Evolutionary conservation across 805 yeast genomes (phyloP).

Genomic region (Nakazawaea pomicola): DNA sequence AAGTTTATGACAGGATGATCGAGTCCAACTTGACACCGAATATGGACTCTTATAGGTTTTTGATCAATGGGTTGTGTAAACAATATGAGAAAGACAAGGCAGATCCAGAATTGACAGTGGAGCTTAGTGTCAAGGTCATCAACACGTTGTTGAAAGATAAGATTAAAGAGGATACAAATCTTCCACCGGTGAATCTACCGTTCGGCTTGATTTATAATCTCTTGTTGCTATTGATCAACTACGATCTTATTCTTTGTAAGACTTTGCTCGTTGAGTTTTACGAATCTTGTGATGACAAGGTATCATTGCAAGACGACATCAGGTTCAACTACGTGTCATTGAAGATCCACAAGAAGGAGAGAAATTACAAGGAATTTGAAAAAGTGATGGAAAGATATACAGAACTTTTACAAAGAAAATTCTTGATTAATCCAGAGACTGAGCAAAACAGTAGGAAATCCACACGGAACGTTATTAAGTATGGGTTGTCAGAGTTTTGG

Average conservation of each 20-base stretch:
- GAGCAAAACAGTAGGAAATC: conserved; percentile 1
- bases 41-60: conserved; percentile 26
- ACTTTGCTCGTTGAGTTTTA: conserved; percentile 5
- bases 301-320: neutral
- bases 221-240: conserved; percentile 1
- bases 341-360: conserved; percentile 9
- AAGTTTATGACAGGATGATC: conserved; percentile 32
- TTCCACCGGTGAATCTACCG: conserved; percentile 1
- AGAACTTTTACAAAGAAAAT: neutral
- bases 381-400: conserved; percentile 3
- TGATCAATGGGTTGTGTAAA: conserved; percentile 25
- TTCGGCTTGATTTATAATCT: conserved; percentile 4
- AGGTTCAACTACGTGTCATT: conserved; percentile 8
- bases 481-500: conserved; percentile 24
- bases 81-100: neutral
- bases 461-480: conserved; percentile 21
- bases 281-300: conserved; percentile 6
- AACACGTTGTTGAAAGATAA: conserved; percentile 10
- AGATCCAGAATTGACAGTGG: conserved; percentile 1
- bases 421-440: conserved; percentile 5
- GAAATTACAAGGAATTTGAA: conserved; percentile 7
- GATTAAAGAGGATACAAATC: neutral
- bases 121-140: conserved; percentile 8
- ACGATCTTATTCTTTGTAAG: conserved; percentile 1
- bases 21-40: conserved; percentile 21